Conservation (phyloP, 768 basidiomycete genomes). For the Podaxis sp. region DNA sequence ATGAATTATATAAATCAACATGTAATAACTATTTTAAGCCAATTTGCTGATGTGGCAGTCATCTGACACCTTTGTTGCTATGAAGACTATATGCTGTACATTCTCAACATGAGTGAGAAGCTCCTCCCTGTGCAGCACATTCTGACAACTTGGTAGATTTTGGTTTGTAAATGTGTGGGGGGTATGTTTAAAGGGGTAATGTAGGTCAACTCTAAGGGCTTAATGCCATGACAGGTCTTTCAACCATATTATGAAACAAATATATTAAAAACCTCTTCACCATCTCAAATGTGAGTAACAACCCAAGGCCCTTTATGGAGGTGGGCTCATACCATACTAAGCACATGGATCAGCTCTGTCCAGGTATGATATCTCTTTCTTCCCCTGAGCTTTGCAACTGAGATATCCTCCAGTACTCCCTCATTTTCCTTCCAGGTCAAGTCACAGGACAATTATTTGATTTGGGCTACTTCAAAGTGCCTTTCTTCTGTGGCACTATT, state of each 20-base stretch:
- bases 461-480: slow-evolving; percentile 52
- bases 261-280: slow-evolving; percentile 36
- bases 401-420: slow-evolving; percentile 37
- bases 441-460: slow-evolving; percentile 59
- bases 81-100: slow-evolving; percentile 43
- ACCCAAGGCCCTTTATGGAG: not conserved
- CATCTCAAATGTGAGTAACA: slow-evolving; percentile 52
- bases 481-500: slow-evolving; percentile 38
- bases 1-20: no score
- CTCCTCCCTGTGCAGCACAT: not conserved
- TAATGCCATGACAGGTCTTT: slow-evolving; percentile 48
- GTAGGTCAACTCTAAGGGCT: not conserved
- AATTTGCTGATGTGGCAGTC: no score
- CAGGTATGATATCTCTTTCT: slow-evolving; percentile 15
- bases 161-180: slow-evolving; percentile 78
- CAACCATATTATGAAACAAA: slow-evolving; percentile 57
- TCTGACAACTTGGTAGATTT: slow-evolving; percentile 36
- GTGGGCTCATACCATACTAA: slow-evolving; percentile 13
- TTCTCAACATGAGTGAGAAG: slow-evolving; percentile 40
- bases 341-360: slow-evolving; percentile 33
- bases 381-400: not conserved
- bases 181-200: slow-evolving; percentile 36
- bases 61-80: not conserved
- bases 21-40: no score
- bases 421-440: slow-evolving; percentile 49